Base-by-base conservation (phyloP, 169 alveolate species). In the Eimeria zaria region DNA sequence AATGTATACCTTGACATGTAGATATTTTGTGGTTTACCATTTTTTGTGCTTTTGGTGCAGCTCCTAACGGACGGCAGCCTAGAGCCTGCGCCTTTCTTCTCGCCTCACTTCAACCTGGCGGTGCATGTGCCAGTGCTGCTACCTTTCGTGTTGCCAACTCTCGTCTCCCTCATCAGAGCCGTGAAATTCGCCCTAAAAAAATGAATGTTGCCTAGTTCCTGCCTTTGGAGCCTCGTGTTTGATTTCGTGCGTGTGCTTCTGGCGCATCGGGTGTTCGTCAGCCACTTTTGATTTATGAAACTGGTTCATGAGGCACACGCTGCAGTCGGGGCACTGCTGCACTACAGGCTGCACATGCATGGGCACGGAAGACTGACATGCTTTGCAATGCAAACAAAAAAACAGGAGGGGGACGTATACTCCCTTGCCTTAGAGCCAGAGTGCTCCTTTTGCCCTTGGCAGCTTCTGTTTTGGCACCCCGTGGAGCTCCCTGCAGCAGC, bases 41-140 rank as follows among this genome's bases (percentile, higher is more conserved):
- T 64, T 8, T 83, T 58, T 83, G 73, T 22, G 53, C 36, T 58
- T 30, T 12, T 36, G 51, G 8, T 58, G 74, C 91, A 83, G 91
- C 91, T 83, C 74, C 64, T 83, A 58, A 27, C 91, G 36, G 91
- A 83, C 62, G 91, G 58, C 1, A 83, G 78, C 53, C 51, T 83
- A 22, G 91, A 83, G 76, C 91, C 76, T n/a, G 91, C 91, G 76
- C 91, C 91, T 9, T 83, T 53, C n/a, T 83, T 83, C 76, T 83
- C 91, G 39, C 55, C 33, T 46, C 91, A 83, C 44, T 83, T 83
- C 27, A 55, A 83, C 76, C 30, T 83, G 73, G 91, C 91, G 16
- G 64, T 83, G 39, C 74, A 55, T 33, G 76, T 83, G 33, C 91
- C 91, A 14, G 36, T 83, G 91, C 53, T 83, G 36, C 91, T 83